Evolutionary conservation across 116 monocot genomes (phyloP).

Genomic region (Zostera marina): DNA sequence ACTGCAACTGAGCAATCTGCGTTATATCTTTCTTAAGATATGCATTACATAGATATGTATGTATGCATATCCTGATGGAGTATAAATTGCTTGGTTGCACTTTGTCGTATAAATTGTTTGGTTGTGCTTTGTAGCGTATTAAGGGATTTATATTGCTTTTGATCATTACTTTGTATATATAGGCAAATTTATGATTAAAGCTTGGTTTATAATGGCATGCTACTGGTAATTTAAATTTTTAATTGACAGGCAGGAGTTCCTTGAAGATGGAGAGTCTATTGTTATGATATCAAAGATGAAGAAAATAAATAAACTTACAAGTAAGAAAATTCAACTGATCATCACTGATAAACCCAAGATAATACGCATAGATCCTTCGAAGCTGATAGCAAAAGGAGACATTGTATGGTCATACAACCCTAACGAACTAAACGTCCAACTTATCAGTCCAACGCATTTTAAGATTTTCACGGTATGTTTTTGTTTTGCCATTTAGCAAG

Average conservation of each 20-base stretch:
- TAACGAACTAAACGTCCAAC: constrained; percentile 49
- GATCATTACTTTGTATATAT: too few species aligned
- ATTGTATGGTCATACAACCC: constrained; percentile 71
- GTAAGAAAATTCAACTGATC: constrained; percentile 89
- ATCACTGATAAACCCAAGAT: constrained; percentile 85
- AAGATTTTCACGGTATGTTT: constrained; percentile 72
- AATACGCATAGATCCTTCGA: constrained; percentile 62
- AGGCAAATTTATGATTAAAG: neutral
- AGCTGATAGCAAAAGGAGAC: constrained; percentile 39
- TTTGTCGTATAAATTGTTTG: too few species aligned
- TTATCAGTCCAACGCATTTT: constrained; percentile 65
- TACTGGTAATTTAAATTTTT: neutral
- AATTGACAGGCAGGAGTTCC: constrained; percentile 66
- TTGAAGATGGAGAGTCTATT: constrained; percentile 76
- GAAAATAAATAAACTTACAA: constrained; percentile 60
- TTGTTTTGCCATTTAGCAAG: neutral
- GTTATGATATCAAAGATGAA: constrained; percentile 90
- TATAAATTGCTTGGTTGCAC: too few species aligned
- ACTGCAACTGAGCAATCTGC: too few species aligned
- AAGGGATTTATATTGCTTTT: too few species aligned
- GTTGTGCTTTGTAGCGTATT: too few species aligned
- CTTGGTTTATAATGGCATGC: neutral
- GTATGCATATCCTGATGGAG: too few species aligned
- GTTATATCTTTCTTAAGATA: too few species aligned
- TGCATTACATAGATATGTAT: too few species aligned